Percentiles rank a stretch among this genome's conserved stretches.
Conservation (phyloP, 306 rosid genomes). For the Lathyrus tuberosus region DNA sequence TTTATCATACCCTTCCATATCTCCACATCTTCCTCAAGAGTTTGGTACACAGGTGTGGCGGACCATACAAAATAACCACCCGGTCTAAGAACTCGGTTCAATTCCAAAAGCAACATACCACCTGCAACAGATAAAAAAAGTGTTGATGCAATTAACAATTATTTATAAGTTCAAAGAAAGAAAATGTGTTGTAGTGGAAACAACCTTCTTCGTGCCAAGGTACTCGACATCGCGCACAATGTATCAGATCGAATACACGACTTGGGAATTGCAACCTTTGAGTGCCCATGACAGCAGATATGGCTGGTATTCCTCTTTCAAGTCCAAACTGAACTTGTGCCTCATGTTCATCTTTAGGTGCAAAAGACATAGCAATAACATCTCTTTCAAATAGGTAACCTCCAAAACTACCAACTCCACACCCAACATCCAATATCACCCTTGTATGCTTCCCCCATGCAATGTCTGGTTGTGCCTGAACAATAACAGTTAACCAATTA, state of each 20-base stretch:
- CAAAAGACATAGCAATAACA: conserved; percentile 86
- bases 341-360: conserved; percentile 94
- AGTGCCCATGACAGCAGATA: conserved; percentile 96
- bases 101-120: conserved; percentile 80
- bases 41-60: conserved; percentile 90
- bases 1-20: conserved; percentile 72
- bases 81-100: conserved; percentile 78
- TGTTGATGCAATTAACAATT: background rate
- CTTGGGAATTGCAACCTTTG: conserved; percentile 87
- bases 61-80: conserved; percentile 90
- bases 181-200: conserved; percentile 2
- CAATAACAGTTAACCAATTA: background rate
- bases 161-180: background rate
- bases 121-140: conserved; percentile 42
- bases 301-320: conserved; percentile 92
- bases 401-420: conserved; percentile 95
- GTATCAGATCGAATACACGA: conserved; percentile 71
- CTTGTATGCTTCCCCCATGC: conserved; percentile 79
- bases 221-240: conserved; percentile 91
- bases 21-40: conserved; percentile 72
- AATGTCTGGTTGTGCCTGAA: conserved; percentile 67
- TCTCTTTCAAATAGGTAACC: conserved; percentile 85
- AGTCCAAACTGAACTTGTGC: conserved; percentile 95
- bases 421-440: conserved; percentile 86
- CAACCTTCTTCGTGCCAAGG: conserved; percentile 91